Evolutionary conservation across 345 rosid genomes (phyloP).

Genomic region (Sisymbrium altissimum): DNA sequence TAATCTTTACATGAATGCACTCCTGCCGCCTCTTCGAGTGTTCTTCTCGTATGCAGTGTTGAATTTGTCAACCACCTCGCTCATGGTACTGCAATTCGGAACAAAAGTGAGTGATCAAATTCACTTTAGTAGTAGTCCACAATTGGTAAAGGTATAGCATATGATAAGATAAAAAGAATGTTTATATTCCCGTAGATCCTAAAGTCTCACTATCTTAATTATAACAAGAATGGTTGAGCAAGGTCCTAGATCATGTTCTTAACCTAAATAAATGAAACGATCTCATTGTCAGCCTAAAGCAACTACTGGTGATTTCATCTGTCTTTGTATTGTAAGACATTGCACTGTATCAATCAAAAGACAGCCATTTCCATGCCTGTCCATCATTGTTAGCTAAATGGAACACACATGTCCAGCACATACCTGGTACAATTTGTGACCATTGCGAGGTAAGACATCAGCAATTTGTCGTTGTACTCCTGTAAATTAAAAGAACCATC

Average conservation of each 20-base stretch:
- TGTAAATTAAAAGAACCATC: slow-evolving; percentile 28
- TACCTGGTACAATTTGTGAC: slow-evolving; percentile 93
- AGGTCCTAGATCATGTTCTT: neutral
- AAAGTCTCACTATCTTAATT: neutral
- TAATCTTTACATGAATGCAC: slow-evolving; percentile 55
- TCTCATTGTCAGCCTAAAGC: slow-evolving; percentile 6
- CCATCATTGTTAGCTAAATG: neutral
- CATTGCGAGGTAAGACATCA: slow-evolving; percentile 90
- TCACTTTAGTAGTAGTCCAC: neutral
- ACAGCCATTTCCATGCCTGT: neutral
- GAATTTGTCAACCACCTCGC: slow-evolving; percentile 89
- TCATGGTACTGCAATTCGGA: slow-evolving; percentile 67
- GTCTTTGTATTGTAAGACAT: neutral
- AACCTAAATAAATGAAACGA: neutral
- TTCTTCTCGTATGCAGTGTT: slow-evolving; percentile 84
- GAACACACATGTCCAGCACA: neutral
- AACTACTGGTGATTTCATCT: neutral
- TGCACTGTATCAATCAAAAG: neutral
- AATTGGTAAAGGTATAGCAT: neutral
- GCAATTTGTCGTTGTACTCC: slow-evolving; percentile 91
- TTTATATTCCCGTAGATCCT: neutral
- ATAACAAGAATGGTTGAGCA: slow-evolving; percentile 6
- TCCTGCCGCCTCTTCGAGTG: slow-evolving; percentile 80
- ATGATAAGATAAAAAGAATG: neutral
- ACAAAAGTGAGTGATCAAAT: neutral